Evolutionary conservation across 441 rosid genomes (phyloP).

Genomic region (Melastoma candidum): DNA sequence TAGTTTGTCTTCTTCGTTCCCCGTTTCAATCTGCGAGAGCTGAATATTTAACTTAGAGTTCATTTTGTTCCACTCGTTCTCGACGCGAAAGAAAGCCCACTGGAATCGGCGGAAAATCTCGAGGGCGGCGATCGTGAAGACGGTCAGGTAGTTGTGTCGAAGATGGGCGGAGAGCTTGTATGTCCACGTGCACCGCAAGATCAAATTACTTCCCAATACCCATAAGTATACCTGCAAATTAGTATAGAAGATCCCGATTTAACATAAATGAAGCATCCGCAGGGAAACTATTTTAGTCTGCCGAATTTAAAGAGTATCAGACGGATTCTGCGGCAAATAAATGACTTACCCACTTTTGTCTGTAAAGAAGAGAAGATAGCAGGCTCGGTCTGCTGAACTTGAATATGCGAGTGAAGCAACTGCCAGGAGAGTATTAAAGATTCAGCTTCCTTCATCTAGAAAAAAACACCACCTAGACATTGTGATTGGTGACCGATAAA

Average conservation of each 20-base stretch:
- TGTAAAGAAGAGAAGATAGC: slow-evolving; percentile 42
- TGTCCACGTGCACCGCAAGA: slow-evolving; percentile 92
- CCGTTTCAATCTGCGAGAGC: slow-evolving; percentile 26
- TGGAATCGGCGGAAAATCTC: slow-evolving; percentile 87
- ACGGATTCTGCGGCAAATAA: neutral
- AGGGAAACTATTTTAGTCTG: too few relatives aligned
- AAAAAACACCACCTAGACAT: neutral
- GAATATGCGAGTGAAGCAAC: slow-evolving; percentile 83
- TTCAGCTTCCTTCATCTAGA: neutral
- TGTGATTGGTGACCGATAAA: too few relatives aligned
- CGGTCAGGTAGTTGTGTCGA: slow-evolving; percentile 74
- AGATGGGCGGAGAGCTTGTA: slow-evolving; percentile 95
- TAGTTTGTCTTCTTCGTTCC: slow-evolving; percentile 46
- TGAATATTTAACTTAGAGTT: slow-evolving; percentile 43
- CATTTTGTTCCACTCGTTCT: slow-evolving; percentile 79
- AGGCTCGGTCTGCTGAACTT: slow-evolving; percentile 57
- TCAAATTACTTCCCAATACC: slow-evolving; percentile 86
- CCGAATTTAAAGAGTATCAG: neutral
- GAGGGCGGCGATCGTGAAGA: slow-evolving; percentile 58
- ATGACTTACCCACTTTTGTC: slow-evolving; percentile 71
- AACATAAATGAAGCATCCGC: neutral
- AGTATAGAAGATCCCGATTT: neutral
- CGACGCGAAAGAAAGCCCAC: slow-evolving; percentile 93
- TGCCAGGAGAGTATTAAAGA: slow-evolving; percentile 19
- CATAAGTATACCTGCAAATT: slow-evolving; percentile 64